These are phyloP conservation scores for Xylariaceae sp. DNA, from an alignment of 2,329 filamentous ascomycete genomes.

Conservation along the genomic window DNA sequence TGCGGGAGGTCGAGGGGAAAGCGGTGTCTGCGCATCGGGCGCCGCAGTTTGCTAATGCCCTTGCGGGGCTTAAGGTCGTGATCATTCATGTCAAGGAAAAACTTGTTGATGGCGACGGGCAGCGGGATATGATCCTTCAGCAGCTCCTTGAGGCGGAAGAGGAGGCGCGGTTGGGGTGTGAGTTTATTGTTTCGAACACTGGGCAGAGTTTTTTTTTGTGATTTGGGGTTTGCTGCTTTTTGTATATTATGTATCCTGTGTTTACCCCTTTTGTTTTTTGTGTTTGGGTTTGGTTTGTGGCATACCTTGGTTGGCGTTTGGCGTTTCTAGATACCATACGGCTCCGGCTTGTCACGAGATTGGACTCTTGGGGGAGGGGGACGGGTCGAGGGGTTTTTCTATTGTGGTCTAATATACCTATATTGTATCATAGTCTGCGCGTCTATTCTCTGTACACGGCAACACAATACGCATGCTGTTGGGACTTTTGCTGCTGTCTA, in stretches of 20 bases:
- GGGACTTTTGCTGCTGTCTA: too few relatives aligned
- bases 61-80: slow-evolving; percentile 73
- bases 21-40: slow-evolving; percentile 9
- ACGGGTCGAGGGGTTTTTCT: neutral
- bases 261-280: neutral
- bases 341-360: neutral
- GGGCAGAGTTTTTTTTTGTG: slow-evolving; percentile 58
- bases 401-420: neutral
- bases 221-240: neutral
- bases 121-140: slow-evolving; percentile 62
- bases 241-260: slow-evolving; percentile 5
- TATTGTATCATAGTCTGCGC: too few relatives aligned
- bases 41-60: slow-evolving; percentile 39
- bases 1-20: slow-evolving; percentile 33
- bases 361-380: neutral
- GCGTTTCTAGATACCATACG: slow-evolving; percentile 21
- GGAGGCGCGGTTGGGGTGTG: slow-evolving; percentile 66
- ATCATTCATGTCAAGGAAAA: slow-evolving; percentile 94
- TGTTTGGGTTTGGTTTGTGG: neutral
- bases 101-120: slow-evolving; percentile 64
- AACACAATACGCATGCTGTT: too few relatives aligned
- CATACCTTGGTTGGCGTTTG: slow-evolving; percentile 8
- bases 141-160: slow-evolving; percentile 66
- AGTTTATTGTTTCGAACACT: slow-evolving; percentile 67
- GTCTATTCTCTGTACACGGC: too few relatives aligned